Evolutionary conservation across 495 filamentous ascomycete genomes (phyloP).

Genomic region (Neurospora cerealis): DNA sequence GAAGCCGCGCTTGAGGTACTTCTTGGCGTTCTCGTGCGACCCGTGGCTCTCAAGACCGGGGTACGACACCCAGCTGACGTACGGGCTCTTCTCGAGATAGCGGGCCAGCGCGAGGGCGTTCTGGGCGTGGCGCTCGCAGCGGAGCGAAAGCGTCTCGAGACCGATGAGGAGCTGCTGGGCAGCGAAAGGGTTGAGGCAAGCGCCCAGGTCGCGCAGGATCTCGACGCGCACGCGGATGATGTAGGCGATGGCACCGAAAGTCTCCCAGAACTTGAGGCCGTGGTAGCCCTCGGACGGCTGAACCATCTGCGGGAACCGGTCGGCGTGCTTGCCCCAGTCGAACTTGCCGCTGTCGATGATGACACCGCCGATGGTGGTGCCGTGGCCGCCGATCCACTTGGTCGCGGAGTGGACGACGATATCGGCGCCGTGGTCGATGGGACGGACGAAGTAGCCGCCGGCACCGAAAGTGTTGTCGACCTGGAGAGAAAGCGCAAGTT

Average conservation of each 20-base stretch:
- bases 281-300: conserved; percentile 93
- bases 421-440: conserved; percentile 88
- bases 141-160: conserved; percentile 79
- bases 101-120: conserved; percentile 75
- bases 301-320: conserved; percentile 87
- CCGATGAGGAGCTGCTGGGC: conserved; percentile 92
- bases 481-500: conserved; percentile 21
- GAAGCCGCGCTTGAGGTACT: conserved; percentile 79
- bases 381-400: conserved; percentile 98
- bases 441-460: conserved; percentile 81
- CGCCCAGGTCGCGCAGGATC: conserved; percentile 80
- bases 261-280: conserved; percentile 95
- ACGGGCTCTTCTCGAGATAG: conserved; percentile 74
- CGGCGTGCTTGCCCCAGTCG: conserved; percentile 84
- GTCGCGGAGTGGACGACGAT: conserved; percentile 94
- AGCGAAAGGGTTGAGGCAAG: conserved; percentile 80
- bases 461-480: conserved; percentile 98
- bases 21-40: conserved; percentile 74
- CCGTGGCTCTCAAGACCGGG: conserved; percentile 77
- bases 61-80: conserved; percentile 92
- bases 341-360: conserved; percentile 91
- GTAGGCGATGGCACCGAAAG: conserved; percentile 78
- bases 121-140: conserved; percentile 76
- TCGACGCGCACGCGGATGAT: conserved; percentile 69
- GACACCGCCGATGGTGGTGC: conserved; percentile 87